phyloP scores from a whole-genome alignment of 2,329 filamentous ascomycete genomes.

The Penicillium italicum region DNA sequence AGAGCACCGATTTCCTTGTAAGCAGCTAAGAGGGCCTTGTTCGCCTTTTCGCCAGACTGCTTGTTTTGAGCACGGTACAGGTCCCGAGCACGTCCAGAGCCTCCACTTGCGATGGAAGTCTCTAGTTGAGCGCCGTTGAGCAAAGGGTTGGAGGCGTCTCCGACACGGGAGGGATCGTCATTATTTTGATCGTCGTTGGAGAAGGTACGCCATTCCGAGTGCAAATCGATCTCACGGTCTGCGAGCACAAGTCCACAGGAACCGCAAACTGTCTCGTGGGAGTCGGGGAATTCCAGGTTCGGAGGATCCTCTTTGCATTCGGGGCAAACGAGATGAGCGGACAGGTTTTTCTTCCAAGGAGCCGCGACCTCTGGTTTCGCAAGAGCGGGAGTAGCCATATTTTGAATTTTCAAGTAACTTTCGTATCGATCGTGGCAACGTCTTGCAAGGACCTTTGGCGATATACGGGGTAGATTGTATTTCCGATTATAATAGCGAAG shows the following conservation, averaged over 20 bases:
- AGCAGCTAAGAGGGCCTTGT: constrained; percentile 74
- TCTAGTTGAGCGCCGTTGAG: constrained; percentile 86
- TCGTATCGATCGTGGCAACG: constrained; percentile 39
- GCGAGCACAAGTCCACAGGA: constrained; percentile 88
- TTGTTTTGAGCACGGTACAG: constrained; percentile 82
- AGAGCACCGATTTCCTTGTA: constrained; percentile 84
- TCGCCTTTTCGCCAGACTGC: constrained; percentile 73
- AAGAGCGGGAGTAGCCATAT: constrained; percentile 37
- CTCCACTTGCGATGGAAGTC: constrained; percentile 81
- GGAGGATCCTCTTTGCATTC: constrained; percentile 93
- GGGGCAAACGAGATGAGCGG: constrained; percentile 77
- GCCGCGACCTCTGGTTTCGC: constrained; percentile 39
- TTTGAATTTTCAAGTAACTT: constrained; percentile 25
- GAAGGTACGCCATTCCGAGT: constrained; percentile 98
- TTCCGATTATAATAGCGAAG: constrained; percentile 54
- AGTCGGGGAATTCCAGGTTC: constrained; percentile 88
- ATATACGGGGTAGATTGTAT: constrained; percentile 44
- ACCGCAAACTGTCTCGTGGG: constrained; percentile 86
- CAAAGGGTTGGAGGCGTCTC: constrained; percentile 85
- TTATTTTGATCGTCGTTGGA: constrained; percentile 96
- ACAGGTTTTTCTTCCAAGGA: constrained; percentile 77
- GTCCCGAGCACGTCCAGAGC: constrained; percentile 67
- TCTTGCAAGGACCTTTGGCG: constrained; percentile 45
- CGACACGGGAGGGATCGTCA: constrained; percentile 96
- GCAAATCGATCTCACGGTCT: constrained; percentile 87